Percentiles rank a stretch among this genome's conserved stretches.
These are phyloP conservation scores for Claviceps pazoutovae DNA, from an alignment of 2,329 filamentous ascomycete species.

Conservation along the genomic window DNA sequence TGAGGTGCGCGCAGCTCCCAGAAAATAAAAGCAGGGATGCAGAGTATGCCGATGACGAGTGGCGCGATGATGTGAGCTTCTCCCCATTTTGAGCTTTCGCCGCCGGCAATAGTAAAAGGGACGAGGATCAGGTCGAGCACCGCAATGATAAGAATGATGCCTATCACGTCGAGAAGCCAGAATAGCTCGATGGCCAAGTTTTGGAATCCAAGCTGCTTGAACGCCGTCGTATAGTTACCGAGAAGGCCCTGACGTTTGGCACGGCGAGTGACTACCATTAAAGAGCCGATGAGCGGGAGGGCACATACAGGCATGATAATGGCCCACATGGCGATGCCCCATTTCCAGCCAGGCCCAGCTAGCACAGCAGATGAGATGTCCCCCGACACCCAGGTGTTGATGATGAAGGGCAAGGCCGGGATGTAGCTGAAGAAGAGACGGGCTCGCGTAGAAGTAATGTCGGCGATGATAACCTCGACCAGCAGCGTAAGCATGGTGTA, in stretches of 20 bases:
- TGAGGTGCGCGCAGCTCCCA: constrained; percentile 46
- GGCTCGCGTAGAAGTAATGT: constrained; percentile 52
- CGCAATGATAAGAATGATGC: constrained; percentile 39
- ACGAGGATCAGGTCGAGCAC: constrained; percentile 48
- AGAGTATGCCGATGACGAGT: constrained; percentile 41
- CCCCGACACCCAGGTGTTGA: constrained; percentile 49
- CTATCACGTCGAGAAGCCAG: constrained; percentile 40
- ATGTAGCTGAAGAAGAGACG: constrained; percentile 49
- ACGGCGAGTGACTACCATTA: constrained; percentile 42
- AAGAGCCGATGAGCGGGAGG: constrained; percentile 42
- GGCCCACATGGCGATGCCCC: constrained; percentile 54
- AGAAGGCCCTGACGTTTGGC: constrained; percentile 37
- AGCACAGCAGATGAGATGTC: constrained; percentile 39
- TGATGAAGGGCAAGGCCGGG: constrained; percentile 46
- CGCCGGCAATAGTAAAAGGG: constrained; percentile 43
- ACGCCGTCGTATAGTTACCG: constrained; percentile 9
- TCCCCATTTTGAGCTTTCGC: constrained; percentile 30
- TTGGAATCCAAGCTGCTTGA: constrained; percentile 24
- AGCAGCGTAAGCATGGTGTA: constrained; percentile 45
- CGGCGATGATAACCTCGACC: constrained; percentile 51
- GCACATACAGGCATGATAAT: constrained; percentile 50
- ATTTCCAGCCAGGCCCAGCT: constrained; percentile 34
- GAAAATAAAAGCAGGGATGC: constrained; percentile 39
- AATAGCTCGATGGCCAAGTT: constrained; percentile 31
- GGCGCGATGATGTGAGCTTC: constrained; percentile 39